Conservation (phyloP, 2,329 filamentous ascomycete genomes). For the Pseudogymnoascus sp. region DNA sequence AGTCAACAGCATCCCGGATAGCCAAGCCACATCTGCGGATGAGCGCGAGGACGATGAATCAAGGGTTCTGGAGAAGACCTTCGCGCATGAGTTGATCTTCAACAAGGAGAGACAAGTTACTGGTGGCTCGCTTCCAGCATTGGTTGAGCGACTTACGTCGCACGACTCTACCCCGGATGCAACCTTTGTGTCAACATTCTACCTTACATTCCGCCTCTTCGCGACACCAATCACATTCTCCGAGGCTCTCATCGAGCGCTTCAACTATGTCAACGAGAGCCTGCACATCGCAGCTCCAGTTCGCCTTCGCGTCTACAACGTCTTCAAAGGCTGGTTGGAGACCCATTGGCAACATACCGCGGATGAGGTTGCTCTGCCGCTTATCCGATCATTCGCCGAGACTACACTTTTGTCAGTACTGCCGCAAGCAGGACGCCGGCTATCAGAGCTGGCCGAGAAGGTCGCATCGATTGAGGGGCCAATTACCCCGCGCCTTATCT, state of each 20-base stretch:
- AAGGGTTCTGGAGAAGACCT: slow-evolving; percentile 84
- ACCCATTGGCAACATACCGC: slow-evolving; percentile 84
- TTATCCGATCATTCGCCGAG: slow-evolving; percentile 75
- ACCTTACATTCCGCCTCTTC: slow-evolving; percentile 91
- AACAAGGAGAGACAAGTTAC: slow-evolving; percentile 95
- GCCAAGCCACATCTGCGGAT: slow-evolving; percentile 57
- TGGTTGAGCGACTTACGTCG: slow-evolving; percentile 90
- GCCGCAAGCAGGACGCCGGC: slow-evolving; percentile 69
- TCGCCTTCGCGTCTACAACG: slow-evolving; percentile 85
- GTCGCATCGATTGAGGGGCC: slow-evolving; percentile 66
- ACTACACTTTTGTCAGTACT: slow-evolving; percentile 59
- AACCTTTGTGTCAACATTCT: slow-evolving; percentile 89
- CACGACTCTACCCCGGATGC: slow-evolving; percentile 89
- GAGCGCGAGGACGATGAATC: slow-evolving; percentile 73
- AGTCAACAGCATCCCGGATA: slow-evolving; percentile 59
- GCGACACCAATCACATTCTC: slow-evolving; percentile 73
- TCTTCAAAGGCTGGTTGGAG: slow-evolving; percentile 95
- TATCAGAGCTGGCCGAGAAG: slow-evolving; percentile 71
- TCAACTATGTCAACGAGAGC: slow-evolving; percentile 80
- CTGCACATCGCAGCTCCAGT: slow-evolving; percentile 70
- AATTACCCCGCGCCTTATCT: slow-evolving; percentile 73
- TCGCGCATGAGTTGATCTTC: slow-evolving; percentile 80
- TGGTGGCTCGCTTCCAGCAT: slow-evolving; percentile 78
- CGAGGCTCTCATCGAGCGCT: slow-evolving; percentile 77
- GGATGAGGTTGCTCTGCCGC: slow-evolving; percentile 65